Evolutionary conservation across 139 green algal genomes (phyloP), one percentile per base, ranked within the genome.

Genomic region (Micractinium conductrix): DNA sequence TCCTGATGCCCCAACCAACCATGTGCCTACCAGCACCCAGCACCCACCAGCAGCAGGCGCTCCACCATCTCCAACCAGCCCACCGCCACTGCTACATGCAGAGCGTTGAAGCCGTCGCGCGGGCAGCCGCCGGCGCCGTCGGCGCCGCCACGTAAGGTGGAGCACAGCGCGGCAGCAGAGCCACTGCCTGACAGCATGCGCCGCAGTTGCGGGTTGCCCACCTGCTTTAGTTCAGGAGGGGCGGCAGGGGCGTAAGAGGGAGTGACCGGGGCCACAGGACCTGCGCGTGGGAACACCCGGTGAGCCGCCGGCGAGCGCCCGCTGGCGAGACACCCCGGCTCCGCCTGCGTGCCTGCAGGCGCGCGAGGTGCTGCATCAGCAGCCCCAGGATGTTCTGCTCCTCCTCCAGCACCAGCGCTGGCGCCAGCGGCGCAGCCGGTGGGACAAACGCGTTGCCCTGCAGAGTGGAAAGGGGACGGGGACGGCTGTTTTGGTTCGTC

Each of bases 41-140:
- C 38, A 8, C 44, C 2, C 42, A 78, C 79, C 63, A 67, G 37
- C 7, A 75, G 24, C 45, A 74, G 65, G 21, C 35, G 17, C 0
- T 68, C 63, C 63, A 76, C 7, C n/a, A 84, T 21, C 0, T 69
- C 63, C 17, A 37, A 14, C 79, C 79, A 75, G n/a, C 63, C 79
- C 24, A 24, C 28, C 6, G 63, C 63, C 1, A n/a, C 38, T 0
- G 80, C 80, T 30, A 70, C 21, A 35, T 85, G 80, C 33, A 85
- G 80, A 3, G 80, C 67, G 19, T 45, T 43, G 19, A 70, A 43
- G 35, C 67, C 67, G 8, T 63, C 24, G 19, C 67, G 30, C 0
- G 38, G 28, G 3, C 28, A 17, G 75, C 26, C 35, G 0, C 75
- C 40, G 38, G 33, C 76, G 12, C 43, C 55, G 17, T 8, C 1